Conservation (phyloP, 106 monocot species). For the Ottelia alismoides region DNA sequence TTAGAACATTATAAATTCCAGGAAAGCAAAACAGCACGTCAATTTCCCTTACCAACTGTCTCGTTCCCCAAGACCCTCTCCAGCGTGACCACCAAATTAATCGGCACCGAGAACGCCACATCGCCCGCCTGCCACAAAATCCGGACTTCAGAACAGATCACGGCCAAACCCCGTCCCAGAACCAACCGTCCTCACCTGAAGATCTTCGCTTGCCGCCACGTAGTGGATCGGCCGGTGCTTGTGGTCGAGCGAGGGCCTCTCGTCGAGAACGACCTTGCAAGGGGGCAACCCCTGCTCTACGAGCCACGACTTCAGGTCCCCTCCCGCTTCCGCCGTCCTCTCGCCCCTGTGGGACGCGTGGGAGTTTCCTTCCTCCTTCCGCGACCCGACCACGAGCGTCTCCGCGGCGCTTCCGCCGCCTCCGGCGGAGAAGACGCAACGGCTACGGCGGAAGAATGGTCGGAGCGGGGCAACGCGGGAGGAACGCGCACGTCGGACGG, state of each 20-base stretch:
- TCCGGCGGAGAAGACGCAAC: slow-evolving; percentile 3
- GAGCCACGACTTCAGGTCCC: slow-evolving; percentile 76
- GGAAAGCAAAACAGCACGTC: too few relatives aligned
- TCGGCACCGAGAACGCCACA: slow-evolving; percentile 94
- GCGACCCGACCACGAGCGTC: slow-evolving; percentile 7
- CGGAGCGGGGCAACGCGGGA: neutral
- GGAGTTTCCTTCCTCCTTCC: slow-evolving; percentile 2
- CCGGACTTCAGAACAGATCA: neutral
- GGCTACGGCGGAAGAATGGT: too few relatives aligned
- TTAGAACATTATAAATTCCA: too few relatives aligned
- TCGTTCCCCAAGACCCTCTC: slow-evolving; percentile 94
- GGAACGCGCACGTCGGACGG: neutral
- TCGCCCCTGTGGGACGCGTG: neutral
- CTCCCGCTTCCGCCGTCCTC: slow-evolving; percentile 11
- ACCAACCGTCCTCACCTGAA: too few relatives aligned
- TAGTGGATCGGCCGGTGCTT: slow-evolving; percentile 67
- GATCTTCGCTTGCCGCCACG: slow-evolving; percentile 79
- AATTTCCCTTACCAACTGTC: slow-evolving; percentile 77
- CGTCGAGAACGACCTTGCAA: slow-evolving; percentile 70
- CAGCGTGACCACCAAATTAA: slow-evolving; percentile 74
- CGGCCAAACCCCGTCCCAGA: too few relatives aligned
- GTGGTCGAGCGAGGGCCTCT: slow-evolving; percentile 52
- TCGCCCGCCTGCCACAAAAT: slow-evolving; percentile 62
- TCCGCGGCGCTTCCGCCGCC: slow-evolving; percentile 9
- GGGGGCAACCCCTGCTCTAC: slow-evolving; percentile 53